Evolutionary conservation across 164 flowering plant genomes (phyloP).

Genomic region (Sedum album): DNA sequence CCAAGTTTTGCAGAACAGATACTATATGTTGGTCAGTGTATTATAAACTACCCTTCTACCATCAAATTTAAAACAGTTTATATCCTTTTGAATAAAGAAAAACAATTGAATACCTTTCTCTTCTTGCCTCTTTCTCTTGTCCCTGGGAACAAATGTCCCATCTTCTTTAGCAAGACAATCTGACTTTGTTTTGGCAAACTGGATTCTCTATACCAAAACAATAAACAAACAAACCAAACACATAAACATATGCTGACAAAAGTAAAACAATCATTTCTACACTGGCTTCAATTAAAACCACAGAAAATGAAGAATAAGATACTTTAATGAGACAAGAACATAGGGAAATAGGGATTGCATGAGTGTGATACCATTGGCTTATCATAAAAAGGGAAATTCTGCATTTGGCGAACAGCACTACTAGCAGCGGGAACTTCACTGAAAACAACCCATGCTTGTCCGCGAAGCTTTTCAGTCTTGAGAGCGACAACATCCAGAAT

Average conservation of each 20-base stretch:
- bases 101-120: constrained; percentile 56
- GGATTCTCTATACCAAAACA: constrained; percentile 57
- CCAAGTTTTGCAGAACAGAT: background rate
- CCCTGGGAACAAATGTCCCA: constrained; percentile 63
- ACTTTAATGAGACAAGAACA: no score
- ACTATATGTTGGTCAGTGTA: background rate
- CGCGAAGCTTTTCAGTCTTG: constrained; percentile 81
- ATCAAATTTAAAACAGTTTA: background rate
- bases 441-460: constrained; percentile 95
- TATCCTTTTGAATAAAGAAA: background rate
- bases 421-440: constrained; percentile 91
- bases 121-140: constrained; percentile 92
- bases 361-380: constrained; percentile 66
- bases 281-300: no score
- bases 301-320: no score
- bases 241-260: background rate
- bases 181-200: constrained; percentile 89
- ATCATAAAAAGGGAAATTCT: constrained; percentile 84
- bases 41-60: no score
- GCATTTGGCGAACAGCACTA: constrained; percentile 95
- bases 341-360: no score
- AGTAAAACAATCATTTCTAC: background rate
- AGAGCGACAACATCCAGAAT: constrained; percentile 87
- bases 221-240: background rate
- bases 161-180: constrained; percentile 91